Percentiles rank a stretch among this genome's conserved stretches.
These are phyloP conservation scores for Coemansia sp. DNA, from an alignment of 192 early-diverging fungal genomes.

Conservation along the genomic window DNA sequence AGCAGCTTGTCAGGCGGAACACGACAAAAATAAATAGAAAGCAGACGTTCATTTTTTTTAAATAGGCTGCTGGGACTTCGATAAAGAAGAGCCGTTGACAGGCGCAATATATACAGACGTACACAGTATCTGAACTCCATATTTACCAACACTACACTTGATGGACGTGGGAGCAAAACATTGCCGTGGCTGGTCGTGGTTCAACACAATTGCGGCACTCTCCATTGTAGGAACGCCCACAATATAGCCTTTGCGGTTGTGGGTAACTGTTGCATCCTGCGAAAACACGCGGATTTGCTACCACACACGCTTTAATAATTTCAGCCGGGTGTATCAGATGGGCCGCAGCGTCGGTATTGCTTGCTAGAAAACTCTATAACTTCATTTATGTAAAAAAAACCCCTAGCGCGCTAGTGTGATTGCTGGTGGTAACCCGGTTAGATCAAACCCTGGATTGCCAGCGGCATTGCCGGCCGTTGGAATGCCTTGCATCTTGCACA, in stretches of 20 bases:
- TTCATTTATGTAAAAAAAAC: neutral
- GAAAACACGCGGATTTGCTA: no score
- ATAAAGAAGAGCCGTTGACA: neutral
- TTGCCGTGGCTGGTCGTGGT: no score
- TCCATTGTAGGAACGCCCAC: neutral
- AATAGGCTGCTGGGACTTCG: no score
- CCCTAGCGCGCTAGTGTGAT: neutral
- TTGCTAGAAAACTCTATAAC: neutral
- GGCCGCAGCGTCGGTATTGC: neutral
- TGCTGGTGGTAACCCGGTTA: neutral
- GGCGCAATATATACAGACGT: neutral
- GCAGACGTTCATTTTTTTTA: no score
- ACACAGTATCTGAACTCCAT: neutral
- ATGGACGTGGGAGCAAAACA: no score
- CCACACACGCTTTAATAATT: no score
- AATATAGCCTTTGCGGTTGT: neutral
- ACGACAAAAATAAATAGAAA: neutral
- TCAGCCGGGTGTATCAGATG: neutral
- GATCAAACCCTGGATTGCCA: slow-evolving; percentile 4
- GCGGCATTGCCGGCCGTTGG: slow-evolving; percentile 1
- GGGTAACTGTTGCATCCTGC: no score
- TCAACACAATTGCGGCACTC: neutral
- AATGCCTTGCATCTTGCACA: neutral
- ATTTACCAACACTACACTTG: no score
- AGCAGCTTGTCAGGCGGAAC: neutral